phyloP scores from a whole-genome alignment of 2,329 filamentous ascomycete genomes.

The Colletotrichum cuscutae region DNA sequence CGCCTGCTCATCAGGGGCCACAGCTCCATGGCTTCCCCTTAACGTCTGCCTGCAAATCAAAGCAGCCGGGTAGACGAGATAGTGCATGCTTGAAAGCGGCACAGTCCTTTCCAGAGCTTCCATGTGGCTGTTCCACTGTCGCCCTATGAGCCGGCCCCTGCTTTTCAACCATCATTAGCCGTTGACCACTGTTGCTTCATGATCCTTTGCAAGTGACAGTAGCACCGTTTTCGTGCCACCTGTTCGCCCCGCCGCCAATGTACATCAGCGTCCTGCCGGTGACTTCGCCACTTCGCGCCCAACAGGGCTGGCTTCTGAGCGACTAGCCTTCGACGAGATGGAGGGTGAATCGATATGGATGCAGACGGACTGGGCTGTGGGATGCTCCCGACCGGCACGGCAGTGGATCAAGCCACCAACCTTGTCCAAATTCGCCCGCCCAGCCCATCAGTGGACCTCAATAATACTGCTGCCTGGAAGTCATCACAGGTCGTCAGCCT shows the following conservation, averaged over 20 bases:
- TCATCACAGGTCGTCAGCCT: not conserved
- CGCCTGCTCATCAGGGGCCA: constrained; percentile 3
- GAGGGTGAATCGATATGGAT: not conserved
- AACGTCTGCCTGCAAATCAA: constrained; percentile 15
- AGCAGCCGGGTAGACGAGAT: not conserved
- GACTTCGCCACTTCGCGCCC: not conserved
- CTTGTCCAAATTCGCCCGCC: not conserved
- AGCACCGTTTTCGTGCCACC: not conserved
- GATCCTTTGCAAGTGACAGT: constrained; percentile 21
- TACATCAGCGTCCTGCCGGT: not conserved
- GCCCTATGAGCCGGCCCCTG: constrained; percentile 1
- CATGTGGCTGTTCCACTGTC: constrained; percentile 8
- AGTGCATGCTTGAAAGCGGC: constrained; percentile 3
- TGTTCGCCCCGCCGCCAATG: not conserved
- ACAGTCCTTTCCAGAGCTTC: constrained; percentile 18
- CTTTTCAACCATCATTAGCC: constrained; percentile 1
- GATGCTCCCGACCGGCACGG: constrained; percentile 22
- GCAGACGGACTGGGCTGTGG: not conserved
- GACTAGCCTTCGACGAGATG: not conserved
- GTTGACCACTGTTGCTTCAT: constrained; percentile 12
- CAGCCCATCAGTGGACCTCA: not conserved
- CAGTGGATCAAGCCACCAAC: constrained; percentile 24
- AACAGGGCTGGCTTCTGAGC: not conserved
- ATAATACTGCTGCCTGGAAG: constrained; percentile 32
- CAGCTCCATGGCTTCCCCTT: not conserved